Percentiles rank a stretch among this genome's conserved stretches.
Evolutionary conservation across 2,329 filamentous ascomycete genomes (phyloP).

Genomic region (Delphinella strobiligena): DNA sequence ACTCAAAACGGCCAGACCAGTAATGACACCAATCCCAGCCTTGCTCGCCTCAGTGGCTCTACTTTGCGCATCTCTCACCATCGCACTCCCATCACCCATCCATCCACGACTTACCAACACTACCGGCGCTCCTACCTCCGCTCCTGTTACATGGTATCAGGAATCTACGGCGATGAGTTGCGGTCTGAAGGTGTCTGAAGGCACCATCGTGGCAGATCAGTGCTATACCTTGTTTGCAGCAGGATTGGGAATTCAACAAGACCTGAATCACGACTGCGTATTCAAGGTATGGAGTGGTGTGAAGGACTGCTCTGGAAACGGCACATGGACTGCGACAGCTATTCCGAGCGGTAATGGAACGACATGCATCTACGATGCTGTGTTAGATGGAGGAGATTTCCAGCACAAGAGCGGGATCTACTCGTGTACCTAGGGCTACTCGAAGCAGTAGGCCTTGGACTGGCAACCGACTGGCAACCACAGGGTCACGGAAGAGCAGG

Average conservation of each 20-base stretch:
- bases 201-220: conserved; percentile 8
- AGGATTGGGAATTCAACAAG: conserved; percentile 12
- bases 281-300: conserved; percentile 11
- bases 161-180: conserved; percentile 10
- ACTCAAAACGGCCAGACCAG: too few species aligned
- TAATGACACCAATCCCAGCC: too few species aligned
- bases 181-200: conserved; percentile 8
- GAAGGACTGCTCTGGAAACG: conserved; percentile 12
- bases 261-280: conserved; percentile 11
- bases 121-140: neutral
- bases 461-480: too few species aligned
- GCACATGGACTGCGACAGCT: conserved; percentile 5
- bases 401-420: conserved; percentile 15
- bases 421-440: too few species aligned
- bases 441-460: too few species aligned
- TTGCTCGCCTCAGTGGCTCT: too few species aligned
- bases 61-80: neutral
- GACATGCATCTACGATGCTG: conserved; percentile 13
- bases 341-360: conserved; percentile 5
- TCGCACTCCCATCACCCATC: neutral
- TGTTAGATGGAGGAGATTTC: conserved; percentile 15
- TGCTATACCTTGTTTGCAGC: conserved; percentile 11
- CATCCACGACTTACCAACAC: too few species aligned
- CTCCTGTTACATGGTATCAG: conserved; percentile 8
- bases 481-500: too few species aligned